Evolutionary conservation across 139 green algal species (phyloP).

Genomic region (Micractinium sp.): DNA sequence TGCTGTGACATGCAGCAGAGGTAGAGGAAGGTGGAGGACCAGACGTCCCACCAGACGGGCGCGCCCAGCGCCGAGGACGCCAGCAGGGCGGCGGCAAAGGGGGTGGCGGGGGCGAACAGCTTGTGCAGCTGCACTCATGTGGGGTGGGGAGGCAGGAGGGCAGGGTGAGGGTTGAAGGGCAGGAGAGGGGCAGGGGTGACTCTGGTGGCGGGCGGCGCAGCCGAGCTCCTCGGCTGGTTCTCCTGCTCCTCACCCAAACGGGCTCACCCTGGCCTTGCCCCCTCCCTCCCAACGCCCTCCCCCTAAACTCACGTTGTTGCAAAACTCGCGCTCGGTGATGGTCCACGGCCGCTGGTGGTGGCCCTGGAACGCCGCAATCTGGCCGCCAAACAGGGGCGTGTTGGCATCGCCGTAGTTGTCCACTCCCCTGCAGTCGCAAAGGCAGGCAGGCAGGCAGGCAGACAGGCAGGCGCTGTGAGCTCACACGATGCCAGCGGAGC

Average conservation of each 20-base stretch:
- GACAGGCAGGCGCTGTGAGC: no score
- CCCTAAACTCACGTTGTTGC: conserved; percentile 98
- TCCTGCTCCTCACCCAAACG: background rate
- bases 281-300: no score
- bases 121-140: background rate
- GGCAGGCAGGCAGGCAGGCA: background rate
- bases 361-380: conserved; percentile 96
- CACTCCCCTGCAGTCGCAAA: conserved; percentile 45
- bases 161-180: conserved; percentile 45
- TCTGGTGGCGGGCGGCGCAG: background rate
- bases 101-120: conserved; percentile 17
- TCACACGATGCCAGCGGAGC: no score
- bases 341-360: conserved; percentile 96
- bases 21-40: conserved; percentile 76
- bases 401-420: conserved; percentile 94
- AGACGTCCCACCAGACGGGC: conserved; percentile 61
- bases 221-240: no score
- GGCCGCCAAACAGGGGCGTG: conserved; percentile 91
- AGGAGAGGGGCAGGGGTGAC: background rate
- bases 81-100: conserved; percentile 49
- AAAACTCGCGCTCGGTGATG: conserved; percentile 96
- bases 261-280: background rate
- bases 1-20: conserved; percentile 94
- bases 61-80: conserved; percentile 40
- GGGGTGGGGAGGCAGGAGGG: background rate